These are phyloP conservation scores for Torrubiellomyces zombiae DNA, from an alignment of 2,329 filamentous ascomycete genomes.

Conservation along the genomic window DNA sequence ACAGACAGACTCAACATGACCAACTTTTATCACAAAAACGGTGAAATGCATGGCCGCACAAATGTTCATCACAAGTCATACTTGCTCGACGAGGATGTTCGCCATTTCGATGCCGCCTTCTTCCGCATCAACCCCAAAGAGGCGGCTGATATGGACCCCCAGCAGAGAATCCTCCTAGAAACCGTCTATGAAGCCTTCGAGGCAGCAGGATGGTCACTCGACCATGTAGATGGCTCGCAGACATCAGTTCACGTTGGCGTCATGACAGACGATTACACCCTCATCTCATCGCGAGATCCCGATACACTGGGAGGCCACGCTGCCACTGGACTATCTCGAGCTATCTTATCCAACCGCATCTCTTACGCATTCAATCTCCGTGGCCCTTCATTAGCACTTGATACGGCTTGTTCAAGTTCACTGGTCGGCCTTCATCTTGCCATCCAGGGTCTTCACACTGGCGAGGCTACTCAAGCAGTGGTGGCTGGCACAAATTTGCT, in stretches of 20 bases:
- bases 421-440: too few species aligned
- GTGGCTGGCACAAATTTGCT: not conserved
- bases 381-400: too few species aligned
- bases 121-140: conserved; percentile 22
- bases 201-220: conserved; percentile 15
- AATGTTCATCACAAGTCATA: conserved; percentile 9
- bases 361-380: conserved; percentile 1
- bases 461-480: too few species aligned
- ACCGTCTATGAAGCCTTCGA: conserved; percentile 25
- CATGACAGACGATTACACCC: conserved; percentile 6
- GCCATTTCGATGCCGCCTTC: conserved; percentile 19
- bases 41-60: conserved; percentile 9
- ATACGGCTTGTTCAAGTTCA: too few species aligned
- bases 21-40: conserved; percentile 16
- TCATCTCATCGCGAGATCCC: conserved; percentile 5
- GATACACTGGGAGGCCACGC: too few species aligned
- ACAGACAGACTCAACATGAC: conserved; percentile 11
- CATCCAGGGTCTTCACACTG: too few species aligned
- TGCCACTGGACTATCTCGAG: not conserved
- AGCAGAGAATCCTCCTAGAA: conserved; percentile 23
- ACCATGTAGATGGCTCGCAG: conserved; percentile 7
- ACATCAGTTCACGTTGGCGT: conserved; percentile 6
- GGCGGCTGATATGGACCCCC: conserved; percentile 22
- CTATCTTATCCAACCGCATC: not conserved
- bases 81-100: conserved; percentile 12